Percentiles rank a stretch among this genome's conserved stretches.
Evolutionary conservation across 164 flowering plant genomes (phyloP).

Genomic region (Pachysandra terminalis): DNA sequence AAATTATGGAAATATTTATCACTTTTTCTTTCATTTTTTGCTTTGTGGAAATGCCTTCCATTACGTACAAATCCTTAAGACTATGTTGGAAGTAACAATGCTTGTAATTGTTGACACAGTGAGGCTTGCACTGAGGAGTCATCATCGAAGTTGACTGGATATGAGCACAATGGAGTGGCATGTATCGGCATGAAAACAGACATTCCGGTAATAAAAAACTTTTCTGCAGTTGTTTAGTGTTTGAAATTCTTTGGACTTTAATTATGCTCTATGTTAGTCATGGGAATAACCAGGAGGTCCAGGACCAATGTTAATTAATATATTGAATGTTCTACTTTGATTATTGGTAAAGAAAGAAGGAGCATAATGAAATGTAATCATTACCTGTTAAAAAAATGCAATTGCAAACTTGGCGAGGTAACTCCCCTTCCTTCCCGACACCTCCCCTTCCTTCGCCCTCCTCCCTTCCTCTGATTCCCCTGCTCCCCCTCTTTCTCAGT

Average conservation of each 20-base stretch:
- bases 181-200: conserved; percentile 95
- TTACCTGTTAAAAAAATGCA: too few species aligned
- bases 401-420: too few species aligned
- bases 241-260: background rate
- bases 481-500: too few species aligned
- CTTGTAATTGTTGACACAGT: conserved; percentile 40
- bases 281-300: background rate
- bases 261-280: conserved; percentile 3
- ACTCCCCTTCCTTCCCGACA: too few species aligned
- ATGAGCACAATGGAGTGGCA: conserved; percentile 90
- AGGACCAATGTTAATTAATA: too few species aligned
- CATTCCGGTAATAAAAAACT: conserved; percentile 62
- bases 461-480: too few species aligned
- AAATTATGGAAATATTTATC: background rate
- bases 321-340: too few species aligned
- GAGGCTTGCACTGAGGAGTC: conserved; percentile 97
- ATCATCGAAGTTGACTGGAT: conserved; percentile 77
- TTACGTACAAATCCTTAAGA: background rate
- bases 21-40: background rate
- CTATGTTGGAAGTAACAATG: background rate
- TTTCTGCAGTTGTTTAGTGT: background rate
- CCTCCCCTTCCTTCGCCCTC: too few species aligned
- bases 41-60: background rate
- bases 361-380: too few species aligned
- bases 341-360: too few species aligned